Evolutionary conservation across 2,329 filamentous ascomycete species (phyloP).

Genomic region (Alternaria metachromatica): DNA sequence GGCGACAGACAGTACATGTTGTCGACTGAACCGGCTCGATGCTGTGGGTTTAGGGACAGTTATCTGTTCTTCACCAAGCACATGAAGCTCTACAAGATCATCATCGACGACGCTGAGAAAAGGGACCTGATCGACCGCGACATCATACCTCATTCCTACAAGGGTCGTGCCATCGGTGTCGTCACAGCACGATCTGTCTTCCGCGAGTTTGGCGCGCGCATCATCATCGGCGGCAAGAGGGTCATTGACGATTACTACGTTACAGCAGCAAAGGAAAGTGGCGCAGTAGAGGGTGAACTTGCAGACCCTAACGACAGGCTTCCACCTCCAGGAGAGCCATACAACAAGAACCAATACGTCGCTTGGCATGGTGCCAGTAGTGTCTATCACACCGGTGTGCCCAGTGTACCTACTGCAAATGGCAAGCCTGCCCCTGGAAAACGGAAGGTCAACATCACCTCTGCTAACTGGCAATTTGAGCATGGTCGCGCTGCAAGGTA

Average conservation of each 20-base stretch:
- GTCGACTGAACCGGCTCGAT: constrained; percentile 95
- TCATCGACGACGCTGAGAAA: constrained; percentile 97
- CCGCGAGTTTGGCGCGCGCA: constrained; percentile 92
- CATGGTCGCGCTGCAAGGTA: constrained; percentile 92
- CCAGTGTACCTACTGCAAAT: constrained; percentile 75
- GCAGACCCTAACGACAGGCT: constrained; percentile 88
- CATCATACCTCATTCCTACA: constrained; percentile 97
- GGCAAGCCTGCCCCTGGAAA: constrained; percentile 79
- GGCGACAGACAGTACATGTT: constrained; percentile 94
- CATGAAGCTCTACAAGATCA: constrained; percentile 94
- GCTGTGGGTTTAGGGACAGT: constrained; percentile 95
- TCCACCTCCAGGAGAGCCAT: constrained; percentile 77
- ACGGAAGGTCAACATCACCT: constrained; percentile 84
- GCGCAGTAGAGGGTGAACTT: constrained; percentile 84
- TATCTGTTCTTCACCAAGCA: constrained; percentile 99
- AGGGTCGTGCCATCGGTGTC: constrained; percentile 94
- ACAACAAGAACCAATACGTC: constrained; percentile 99
- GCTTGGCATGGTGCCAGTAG: constrained; percentile 97
- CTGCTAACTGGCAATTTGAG: constrained; percentile 95
- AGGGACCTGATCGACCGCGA: constrained; percentile 93
- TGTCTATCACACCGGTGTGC: constrained; percentile 86
- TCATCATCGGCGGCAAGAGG: constrained; percentile 87
- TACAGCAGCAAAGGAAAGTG: constrained; percentile 74
- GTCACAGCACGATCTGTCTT: constrained; percentile 97
- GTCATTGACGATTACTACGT: constrained; percentile 91